A percentile compares a stretch with the other conserved stretches of the same genome.
Evolutionary conservation across 441 rosid species (phyloP).

Genomic region (Aquilaria agallochum): DNA sequence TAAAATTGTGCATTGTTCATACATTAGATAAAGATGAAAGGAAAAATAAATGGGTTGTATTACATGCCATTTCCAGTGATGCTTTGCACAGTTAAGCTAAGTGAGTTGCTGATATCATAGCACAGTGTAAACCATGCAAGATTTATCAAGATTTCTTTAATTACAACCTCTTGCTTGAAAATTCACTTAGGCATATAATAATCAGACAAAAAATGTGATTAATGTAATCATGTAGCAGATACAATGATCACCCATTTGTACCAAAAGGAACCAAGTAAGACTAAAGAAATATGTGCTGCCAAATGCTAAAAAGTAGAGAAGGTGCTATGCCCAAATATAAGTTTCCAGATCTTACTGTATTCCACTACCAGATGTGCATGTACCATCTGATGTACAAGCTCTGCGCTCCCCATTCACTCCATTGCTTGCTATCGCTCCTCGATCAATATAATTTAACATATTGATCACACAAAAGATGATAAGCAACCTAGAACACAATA

Average conservation of each 20-base stretch:
- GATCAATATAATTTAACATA: constrained; percentile 80
- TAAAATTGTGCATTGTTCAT: neutral
- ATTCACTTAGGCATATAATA: too few species aligned
- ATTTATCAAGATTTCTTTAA: too few species aligned
- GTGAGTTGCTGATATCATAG: too few species aligned
- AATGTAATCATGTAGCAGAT: too few species aligned
- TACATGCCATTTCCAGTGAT: too few species aligned
- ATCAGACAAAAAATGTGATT: too few species aligned
- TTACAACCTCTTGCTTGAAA: too few species aligned
- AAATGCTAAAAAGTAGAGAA: neutral
- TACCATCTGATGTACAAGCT: constrained; percentile 64
- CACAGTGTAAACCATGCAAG: too few species aligned
- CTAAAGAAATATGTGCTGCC: neutral
- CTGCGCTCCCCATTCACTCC: constrained; percentile 84
- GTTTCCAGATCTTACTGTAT: constrained; percentile 70
- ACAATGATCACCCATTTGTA: neutral
- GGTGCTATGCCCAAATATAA: constrained; percentile 1
- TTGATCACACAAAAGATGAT: constrained; percentile 79
- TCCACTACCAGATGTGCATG: constrained; percentile 80
- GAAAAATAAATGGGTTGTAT: too few species aligned
- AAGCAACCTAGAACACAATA: constrained; percentile 58
- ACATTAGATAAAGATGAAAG: constrained; percentile 1
- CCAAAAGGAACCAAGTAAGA: neutral
- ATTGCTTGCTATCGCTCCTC: constrained; percentile 96
- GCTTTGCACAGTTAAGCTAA: too few species aligned